A percentile compares a stretch with the other conserved stretches of the same genome.
Conservation (phyloP, 768 basidiomycete species). For the Suillus decipiens region DNA sequence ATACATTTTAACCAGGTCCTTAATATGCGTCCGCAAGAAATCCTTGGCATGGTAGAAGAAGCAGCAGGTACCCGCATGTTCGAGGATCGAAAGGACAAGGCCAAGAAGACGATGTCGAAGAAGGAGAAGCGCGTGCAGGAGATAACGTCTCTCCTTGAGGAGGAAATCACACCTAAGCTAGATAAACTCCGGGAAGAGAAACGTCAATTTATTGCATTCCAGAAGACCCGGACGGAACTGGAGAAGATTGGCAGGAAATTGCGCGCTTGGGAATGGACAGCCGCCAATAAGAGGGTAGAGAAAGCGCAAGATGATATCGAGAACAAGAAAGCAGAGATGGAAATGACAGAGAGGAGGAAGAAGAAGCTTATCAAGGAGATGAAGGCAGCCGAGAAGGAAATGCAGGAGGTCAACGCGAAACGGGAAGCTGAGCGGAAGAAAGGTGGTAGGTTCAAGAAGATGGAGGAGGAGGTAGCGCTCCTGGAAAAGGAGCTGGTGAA, state of each 20-base stretch:
- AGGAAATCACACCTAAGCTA: conserved; percentile 94
- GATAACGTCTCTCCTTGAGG: conserved; percentile 72
- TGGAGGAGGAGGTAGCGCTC: conserved; percentile 78
- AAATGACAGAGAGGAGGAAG: conserved; percentile 46
- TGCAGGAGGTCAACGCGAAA: conserved; percentile 65
- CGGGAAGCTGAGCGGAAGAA: conserved; percentile 89
- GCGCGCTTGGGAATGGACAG: conserved; percentile 88
- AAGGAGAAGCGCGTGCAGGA: conserved; percentile 96
- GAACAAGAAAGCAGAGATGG: conserved; percentile 50
- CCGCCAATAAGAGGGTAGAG: conserved; percentile 51
- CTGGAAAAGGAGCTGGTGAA: conserved; percentile 82
- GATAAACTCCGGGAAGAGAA: conserved; percentile 90
- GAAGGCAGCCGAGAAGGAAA: conserved; percentile 67
- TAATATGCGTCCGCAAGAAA: conserved; percentile 98
- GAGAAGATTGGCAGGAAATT: conserved; percentile 82
- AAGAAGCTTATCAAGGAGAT: conserved; percentile 55
- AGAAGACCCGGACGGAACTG: conserved; percentile 85
- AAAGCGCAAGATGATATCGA: conserved; percentile 59
- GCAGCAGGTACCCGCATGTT: conserved; percentile 99
- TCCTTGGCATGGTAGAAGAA: conserved; percentile 98
- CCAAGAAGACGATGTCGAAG: conserved; percentile 92
- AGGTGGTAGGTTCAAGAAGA: conserved; percentile 86
- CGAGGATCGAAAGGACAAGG: conserved; percentile 97
- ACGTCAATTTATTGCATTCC: conserved; percentile 83
- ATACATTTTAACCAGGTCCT: conserved; percentile 55